Base-by-base conservation (phyloP, 139 green algal genomes). In the Micromonas commoda region DNA sequence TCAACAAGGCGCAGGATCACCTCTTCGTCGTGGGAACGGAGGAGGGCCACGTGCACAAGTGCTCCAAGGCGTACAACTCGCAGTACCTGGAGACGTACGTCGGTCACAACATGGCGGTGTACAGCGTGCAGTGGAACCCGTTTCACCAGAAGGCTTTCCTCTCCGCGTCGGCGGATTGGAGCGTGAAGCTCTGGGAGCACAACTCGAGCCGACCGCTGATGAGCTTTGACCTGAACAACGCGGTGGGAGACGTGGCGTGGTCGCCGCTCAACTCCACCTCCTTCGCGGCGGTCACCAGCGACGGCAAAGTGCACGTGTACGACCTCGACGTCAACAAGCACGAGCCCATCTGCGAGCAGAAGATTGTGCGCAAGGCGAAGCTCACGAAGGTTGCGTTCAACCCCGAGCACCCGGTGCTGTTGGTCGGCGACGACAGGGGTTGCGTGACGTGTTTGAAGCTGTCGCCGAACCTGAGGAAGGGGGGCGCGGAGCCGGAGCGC, bases 311-410 rank as follows among this genome's bases (percentile, higher is more conserved):
- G 69, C 87, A 91, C 51, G 90, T 97, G 63, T 97, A 91, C 67
- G 93, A 98, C 83, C 71, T 98, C 24, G 71, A 81, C 13, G 80
- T 91, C 71, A 93, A 92, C 84, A 94, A 89, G 81, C 77, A 89
- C 57, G 52, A 90, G 73, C 87, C 93, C 1, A 76, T 96, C 39
- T 97, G 94, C 83, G 82, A 87, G 54, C 94, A 98, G 77, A 94
- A 93, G 86, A 86, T 95, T 26, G 85, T 91, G 23, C 84, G 85
- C 35, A 95, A 95, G 78, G 87, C 87, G 5, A 88, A 86, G 66
- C 89, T 97, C 35, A 97, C 92, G 1, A 91, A 90, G 78, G 60
- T 98, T 19, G 83, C 87, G 29, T 98, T 97, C 88, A 96, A 95
- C 82, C 83, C 88, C 20, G 87, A 87, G 35, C 82, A 93, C 77